Base-by-base conservation (phyloP, 371 early-diverging fungal genomes). In the Rhizopus arrhizus region DNA sequence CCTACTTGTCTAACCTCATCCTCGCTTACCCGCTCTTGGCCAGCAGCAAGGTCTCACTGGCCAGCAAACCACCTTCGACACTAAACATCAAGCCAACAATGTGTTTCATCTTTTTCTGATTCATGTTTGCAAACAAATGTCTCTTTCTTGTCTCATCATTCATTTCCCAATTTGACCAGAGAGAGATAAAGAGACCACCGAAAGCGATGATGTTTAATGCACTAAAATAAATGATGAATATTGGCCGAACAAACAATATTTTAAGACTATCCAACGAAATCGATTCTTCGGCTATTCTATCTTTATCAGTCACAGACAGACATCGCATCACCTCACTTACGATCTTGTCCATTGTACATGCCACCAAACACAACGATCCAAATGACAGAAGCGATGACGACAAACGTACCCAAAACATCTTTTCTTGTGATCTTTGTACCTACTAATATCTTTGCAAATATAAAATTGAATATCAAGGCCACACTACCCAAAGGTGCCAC, bases 401-500 rank as follows among this genome's bases (percentile, higher is more conserved):
- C 81, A 62, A 81, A 77, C 2, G 89, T 89, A 13, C 87, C 89
- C 28, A 84, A 66, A 13, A 87, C 82, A 65, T 89, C 89, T 61
- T 80, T 74, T 15, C 77, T 68, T n/a, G 85, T 85, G 42, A 89
- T 89, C 35, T 77, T 78, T 6, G 87, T 87, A 36, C 85, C 85
- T 9, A 89, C 89, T 34, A 89, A 71, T 45, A 85, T 74, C 69
- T 84, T 83, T 40, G 89, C 89, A 69, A 89, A 86, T 13, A 89
- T 59, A 66, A 87, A 87, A 66, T 89, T 89, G 67, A 86, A 87
- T 57, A 89, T 86, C 32, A 89, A 72, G 6, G 89, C 85, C 22
- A 85, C 80, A 48, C 87, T 83, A n/a, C 87, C 86, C 36, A 89
- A 66, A 31, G 89, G 87, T 40, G 89, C 89, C 32, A 87, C 88